Conservation (phyloP, 495 filamentous ascomycete species). For the Neurospora sp. region DNA sequence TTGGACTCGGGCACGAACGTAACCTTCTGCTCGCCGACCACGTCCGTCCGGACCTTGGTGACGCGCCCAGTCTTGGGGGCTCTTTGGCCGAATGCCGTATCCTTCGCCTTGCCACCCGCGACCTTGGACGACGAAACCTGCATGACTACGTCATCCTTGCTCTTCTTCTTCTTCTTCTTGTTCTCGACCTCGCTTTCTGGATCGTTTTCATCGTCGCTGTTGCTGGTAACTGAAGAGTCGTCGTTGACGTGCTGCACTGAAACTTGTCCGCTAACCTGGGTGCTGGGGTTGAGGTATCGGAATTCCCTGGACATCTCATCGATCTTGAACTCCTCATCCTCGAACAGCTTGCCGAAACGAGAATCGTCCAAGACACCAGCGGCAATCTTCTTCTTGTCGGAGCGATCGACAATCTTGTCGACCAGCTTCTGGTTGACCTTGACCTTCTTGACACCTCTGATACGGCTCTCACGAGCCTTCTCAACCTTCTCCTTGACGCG, state of each 20-base stretch:
- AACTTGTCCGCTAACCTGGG: slow-evolving; percentile 23
- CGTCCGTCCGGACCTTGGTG: slow-evolving; percentile 37
- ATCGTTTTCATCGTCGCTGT: slow-evolving; percentile 26
- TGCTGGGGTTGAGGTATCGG: slow-evolving; percentile 77
- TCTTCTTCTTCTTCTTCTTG: slow-evolving; percentile 24
- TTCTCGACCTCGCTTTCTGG: slow-evolving; percentile 33
- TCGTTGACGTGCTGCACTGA: slow-evolving; percentile 10
- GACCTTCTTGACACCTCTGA: slow-evolving; percentile 86
- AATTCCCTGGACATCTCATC: slow-evolving; percentile 89
- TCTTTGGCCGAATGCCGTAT: slow-evolving; percentile 63
- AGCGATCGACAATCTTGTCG: slow-evolving; percentile 67
- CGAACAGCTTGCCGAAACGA: slow-evolving; percentile 82
- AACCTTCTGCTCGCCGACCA: slow-evolving; percentile 75
- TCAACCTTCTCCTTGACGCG: slow-evolving; percentile 85
- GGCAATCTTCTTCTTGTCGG: slow-evolving; percentile 68
- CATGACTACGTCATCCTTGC: slow-evolving; percentile 42
- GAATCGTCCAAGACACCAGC: slow-evolving; percentile 63
- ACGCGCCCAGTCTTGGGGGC: slow-evolving; percentile 37
- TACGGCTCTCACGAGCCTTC: slow-evolving; percentile 84
- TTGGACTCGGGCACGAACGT: slow-evolving; percentile 67
- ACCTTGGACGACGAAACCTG: slow-evolving; percentile 61
- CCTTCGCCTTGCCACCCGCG: slow-evolving; percentile 43
- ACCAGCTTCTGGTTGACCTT: slow-evolving; percentile 79
- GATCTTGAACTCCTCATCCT: slow-evolving; percentile 85
- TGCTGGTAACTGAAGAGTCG: slow-evolving; percentile 7